Percentiles rank a stretch among this genome's conserved stretches.
These are phyloP conservation scores for Fagus sylvatica DNA, from an alignment of 306 rosid genomes.

Conservation along the genomic window DNA sequence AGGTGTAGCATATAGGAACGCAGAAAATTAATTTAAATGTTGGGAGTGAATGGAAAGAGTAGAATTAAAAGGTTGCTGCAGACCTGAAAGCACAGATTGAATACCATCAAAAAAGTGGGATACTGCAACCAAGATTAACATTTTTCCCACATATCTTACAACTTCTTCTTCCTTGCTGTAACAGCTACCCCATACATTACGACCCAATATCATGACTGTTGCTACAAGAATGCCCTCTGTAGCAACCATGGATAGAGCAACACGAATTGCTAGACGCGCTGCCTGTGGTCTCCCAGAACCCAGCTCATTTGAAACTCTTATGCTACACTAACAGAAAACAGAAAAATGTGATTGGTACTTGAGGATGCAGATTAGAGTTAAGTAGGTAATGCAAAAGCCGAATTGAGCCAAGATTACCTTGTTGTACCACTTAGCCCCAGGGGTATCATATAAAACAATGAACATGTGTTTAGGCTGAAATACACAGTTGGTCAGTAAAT, in stretches of 20 bases:
- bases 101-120: conserved; percentile 48
- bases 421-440: conserved; percentile 43
- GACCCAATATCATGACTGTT: conserved; percentile 32
- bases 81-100: conserved; percentile 46
- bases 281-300: conserved; percentile 40
- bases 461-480: conserved; percentile 44
- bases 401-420: conserved; percentile 27
- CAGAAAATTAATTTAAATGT: not conserved
- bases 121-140: conserved; percentile 35
- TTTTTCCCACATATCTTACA: conserved; percentile 36
- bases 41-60: not conserved
- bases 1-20: too few species aligned
- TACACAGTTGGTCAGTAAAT: not conserved
- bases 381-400: not conserved
- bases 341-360: not conserved
- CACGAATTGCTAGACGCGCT: conserved; percentile 29
- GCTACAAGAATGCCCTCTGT: conserved; percentile 29
- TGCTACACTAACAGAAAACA: conserved; percentile 15
- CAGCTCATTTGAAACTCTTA: conserved; percentile 47
- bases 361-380: not conserved
- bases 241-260: conserved; percentile 31
- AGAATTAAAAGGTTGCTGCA: not conserved
- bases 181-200: conserved; percentile 43
- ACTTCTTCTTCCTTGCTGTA: conserved; percentile 43
- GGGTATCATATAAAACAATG: conserved; percentile 47